Evolutionary conservation across 768 basidiomycete genomes (phyloP), one percentile per base, ranked within the genome.

Genomic region (Pleurotus giganteus): DNA sequence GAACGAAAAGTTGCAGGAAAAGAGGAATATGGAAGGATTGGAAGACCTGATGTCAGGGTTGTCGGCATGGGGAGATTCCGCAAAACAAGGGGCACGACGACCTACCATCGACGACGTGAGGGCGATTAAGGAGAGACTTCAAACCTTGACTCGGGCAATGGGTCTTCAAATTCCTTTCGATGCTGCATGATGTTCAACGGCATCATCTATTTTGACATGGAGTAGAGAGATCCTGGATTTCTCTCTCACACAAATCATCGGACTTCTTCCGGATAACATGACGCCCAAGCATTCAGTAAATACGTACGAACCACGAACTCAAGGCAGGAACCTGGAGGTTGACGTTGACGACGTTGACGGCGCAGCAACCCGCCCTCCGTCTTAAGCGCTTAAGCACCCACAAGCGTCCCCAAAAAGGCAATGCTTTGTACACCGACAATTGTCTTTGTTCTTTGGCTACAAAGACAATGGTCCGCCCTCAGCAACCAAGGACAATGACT

Each of bases 1-100:
- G 19, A 69, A 68, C 50, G 76, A 80, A 46, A 78, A 78, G 55
- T 55, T 81, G 36, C 65, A 68, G 50, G 75, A 75, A 34, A 82
- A 75, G 60, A 68, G 71, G 50, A 71, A 78, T 53, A 71, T 85
- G 68, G 84, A 85, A 61, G 67, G 67, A 0, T 59, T 85, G 37
- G 83, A 85, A 61, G 82, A 85, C 63, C 74, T 83, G 76, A 65
- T 86, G 54, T 71, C 71, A 2, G 66, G 69, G 21, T 64, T 85
- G 58, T 67, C 69, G 3, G 61, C 75, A 34, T 50, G 31, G 15
- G 49, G 32, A 7, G 39, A 41, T 41, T 1, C 32, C 7, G 9
- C 17, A 15, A 37, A 28, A 17, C 19, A 41, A 57, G 26, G 17
- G 17, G 39, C 2, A 8, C 32, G 9, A 46, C 29, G 49, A 23